Evolutionary conservation across 441 rosid genomes (phyloP).

Genomic region (Pelargonium australe): DNA sequence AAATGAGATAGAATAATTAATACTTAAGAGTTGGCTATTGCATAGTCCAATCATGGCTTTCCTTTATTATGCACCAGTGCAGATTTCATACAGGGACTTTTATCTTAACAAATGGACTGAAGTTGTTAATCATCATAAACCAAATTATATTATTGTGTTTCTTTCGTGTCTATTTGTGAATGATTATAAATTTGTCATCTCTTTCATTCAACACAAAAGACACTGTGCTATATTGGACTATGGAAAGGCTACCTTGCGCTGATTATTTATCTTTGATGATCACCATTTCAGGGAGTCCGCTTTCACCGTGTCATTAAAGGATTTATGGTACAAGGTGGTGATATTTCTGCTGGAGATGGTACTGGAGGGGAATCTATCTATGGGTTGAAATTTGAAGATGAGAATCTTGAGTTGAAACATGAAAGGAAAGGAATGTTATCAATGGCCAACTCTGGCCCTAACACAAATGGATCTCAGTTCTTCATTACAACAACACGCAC

Average conservation of each 20-base stretch:
- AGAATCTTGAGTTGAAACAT: conserved; percentile 78
- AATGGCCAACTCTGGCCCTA: conserved; percentile 85
- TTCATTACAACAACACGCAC: conserved; percentile 83
- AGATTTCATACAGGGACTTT: too few relatives aligned
- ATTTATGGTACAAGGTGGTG: conserved; percentile 96
- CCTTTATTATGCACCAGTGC: too few relatives aligned
- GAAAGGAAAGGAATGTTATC: conserved; percentile 94
- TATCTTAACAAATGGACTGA: too few relatives aligned
- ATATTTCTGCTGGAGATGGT: conserved; percentile 81
- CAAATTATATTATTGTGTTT: too few relatives aligned
- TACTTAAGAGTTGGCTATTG: too few relatives aligned
- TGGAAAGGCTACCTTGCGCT: neutral
- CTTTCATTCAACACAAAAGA: too few relatives aligned
- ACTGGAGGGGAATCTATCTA: conserved; percentile 92
- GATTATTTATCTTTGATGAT: neutral
- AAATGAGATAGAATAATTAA: too few relatives aligned
- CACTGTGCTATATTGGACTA: neutral
- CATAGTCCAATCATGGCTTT: too few relatives aligned
- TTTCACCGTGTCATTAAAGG: conserved; percentile 83
- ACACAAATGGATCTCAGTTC: conserved; percentile 92
- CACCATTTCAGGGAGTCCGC: conserved; percentile 55
- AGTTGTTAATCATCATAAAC: too few relatives aligned
- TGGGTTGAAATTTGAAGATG: conserved; percentile 85
- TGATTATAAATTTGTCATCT: too few relatives aligned
- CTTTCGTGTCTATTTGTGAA: too few relatives aligned